Percentiles rank a stretch among this genome's conserved stretches.
Conservation (phyloP, 305 asterid species). For the Lippia alba region DNA sequence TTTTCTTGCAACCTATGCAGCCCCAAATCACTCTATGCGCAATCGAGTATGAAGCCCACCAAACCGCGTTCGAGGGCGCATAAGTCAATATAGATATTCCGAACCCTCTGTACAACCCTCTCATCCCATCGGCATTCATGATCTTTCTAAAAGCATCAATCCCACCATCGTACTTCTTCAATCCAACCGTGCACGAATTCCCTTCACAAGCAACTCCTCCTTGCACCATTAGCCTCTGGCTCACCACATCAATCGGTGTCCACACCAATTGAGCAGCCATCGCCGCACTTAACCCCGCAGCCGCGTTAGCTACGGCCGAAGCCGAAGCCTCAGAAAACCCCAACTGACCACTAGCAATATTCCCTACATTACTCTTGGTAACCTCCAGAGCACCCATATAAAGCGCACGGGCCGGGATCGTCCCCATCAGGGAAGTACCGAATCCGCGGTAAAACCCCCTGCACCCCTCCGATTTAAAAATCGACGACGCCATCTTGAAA, state of each 20-base stretch:
- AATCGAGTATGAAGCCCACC: constrained; percentile 97
- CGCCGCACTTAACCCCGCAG: constrained; percentile 91
- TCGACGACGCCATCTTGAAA: constrained; percentile 71
- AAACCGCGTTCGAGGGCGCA: constrained; percentile 95
- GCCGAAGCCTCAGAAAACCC: constrained; percentile 80
- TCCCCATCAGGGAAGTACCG: constrained; percentile 86
- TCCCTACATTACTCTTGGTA: constrained; percentile 81
- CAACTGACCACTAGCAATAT: constrained; percentile 48
- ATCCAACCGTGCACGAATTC: constrained; percentile 42
- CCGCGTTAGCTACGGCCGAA: constrained; percentile 79
- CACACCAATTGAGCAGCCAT: constrained; percentile 96
- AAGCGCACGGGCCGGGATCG: constrained; percentile 92
- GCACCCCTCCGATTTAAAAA: constrained; percentile 60
- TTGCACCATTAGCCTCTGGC: constrained; percentile 96
- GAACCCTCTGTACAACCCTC: constrained; percentile 88
- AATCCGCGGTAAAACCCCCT: constrained; percentile 89
- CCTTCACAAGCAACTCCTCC: constrained; percentile 45
- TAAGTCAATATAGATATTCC: constrained; percentile 93
- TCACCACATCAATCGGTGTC: constrained; percentile 93
- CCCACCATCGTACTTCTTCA: constrained; percentile 74
- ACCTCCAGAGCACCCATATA: constrained; percentile 97
- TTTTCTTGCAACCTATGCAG: constrained; percentile 64
- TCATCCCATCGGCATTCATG: constrained; percentile 59
- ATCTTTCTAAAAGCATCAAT: constrained; percentile 87
- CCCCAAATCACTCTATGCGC: constrained; percentile 77